These are phyloP conservation scores for Penicillium desertorum DNA, from an alignment of 495 filamentous ascomycete genomes.

Conservation along the genomic window DNA sequence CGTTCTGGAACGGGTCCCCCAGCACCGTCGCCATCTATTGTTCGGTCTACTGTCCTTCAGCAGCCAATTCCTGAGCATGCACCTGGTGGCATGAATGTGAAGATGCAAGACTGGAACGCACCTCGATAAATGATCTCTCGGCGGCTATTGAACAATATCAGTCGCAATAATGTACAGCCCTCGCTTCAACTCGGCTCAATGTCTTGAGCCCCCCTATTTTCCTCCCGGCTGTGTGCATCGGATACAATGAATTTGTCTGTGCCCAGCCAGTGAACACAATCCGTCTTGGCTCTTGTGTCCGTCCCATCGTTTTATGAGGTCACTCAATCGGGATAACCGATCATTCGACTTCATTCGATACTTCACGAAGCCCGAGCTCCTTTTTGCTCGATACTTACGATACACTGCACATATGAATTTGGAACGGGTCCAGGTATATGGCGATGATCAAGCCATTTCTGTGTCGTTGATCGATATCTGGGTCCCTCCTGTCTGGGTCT, in stretches of 20 bases:
- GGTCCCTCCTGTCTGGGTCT: not conserved
- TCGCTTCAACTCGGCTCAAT: not conserved
- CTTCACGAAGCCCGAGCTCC: constrained; percentile 6
- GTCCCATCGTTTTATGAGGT: constrained; percentile 14
- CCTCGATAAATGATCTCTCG: constrained; percentile 26
- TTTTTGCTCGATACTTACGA: constrained; percentile 8
- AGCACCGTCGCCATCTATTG: constrained; percentile 42
- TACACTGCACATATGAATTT: constrained; percentile 8
- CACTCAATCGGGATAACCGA: not conserved
- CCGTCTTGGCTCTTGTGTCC: constrained; percentile 18
- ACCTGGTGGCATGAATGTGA: constrained; percentile 36
- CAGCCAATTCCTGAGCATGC: constrained; percentile 39
- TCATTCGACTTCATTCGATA: constrained; percentile 1
- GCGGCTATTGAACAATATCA: constrained; percentile 1
- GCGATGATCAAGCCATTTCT: not conserved
- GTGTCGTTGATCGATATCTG: constrained; percentile 3
- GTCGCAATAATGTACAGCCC: not conserved
- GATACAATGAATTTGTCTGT: not conserved
- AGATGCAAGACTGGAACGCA: constrained; percentile 45
- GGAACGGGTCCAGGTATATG: constrained; percentile 8
- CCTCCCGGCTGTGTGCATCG: not conserved
- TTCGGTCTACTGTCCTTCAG: constrained; percentile 38
- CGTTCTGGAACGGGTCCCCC: constrained; percentile 68
- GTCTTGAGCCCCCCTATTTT: constrained; percentile 5
- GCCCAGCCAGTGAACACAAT: constrained; percentile 10